Conservation (phyloP, 495 filamentous ascomycete genomes). For the Umbilicaria muhlenbergii region DNA sequence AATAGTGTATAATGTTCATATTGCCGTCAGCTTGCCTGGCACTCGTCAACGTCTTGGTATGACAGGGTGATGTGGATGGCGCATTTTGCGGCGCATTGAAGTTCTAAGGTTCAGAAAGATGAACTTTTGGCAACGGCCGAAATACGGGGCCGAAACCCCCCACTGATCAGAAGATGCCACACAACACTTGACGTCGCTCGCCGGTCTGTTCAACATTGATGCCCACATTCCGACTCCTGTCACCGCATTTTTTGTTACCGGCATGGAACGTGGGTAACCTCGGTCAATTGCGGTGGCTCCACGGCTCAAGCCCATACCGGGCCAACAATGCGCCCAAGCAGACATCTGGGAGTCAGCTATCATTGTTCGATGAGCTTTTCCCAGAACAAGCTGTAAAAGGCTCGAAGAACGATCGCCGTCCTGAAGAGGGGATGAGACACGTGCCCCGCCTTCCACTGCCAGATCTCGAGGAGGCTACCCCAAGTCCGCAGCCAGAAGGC, state of each 20-base stretch:
- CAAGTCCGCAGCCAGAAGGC: slow-evolving; percentile 10
- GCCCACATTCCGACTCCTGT: slow-evolving; percentile 20
- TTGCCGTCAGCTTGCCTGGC: too few species aligned
- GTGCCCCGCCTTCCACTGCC: slow-evolving; percentile 19
- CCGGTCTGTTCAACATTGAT: slow-evolving; percentile 15
- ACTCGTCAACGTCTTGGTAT: too few species aligned
- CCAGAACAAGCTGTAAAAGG: slow-evolving; percentile 27
- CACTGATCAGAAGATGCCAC: too few species aligned
- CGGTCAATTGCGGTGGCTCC: slow-evolving; percentile 6
- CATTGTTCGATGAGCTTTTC: slow-evolving; percentile 43
- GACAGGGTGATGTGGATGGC: too few species aligned
- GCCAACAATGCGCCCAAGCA: neutral
- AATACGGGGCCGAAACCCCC: too few species aligned
- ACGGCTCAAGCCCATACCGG: neutral
- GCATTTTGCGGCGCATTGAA: too few species aligned
- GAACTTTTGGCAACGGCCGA: too few species aligned
- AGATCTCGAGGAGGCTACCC: slow-evolving; percentile 1
- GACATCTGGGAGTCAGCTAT: slow-evolving; percentile 2
- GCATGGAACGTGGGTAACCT: slow-evolving; percentile 1
- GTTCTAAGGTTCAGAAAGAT: too few species aligned
- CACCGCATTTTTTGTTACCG: slow-evolving; percentile 22
- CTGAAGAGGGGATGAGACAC: neutral
- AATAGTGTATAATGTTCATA: too few species aligned
- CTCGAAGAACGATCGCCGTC: slow-evolving; percentile 2
- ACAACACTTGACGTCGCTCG: too few species aligned